Percentiles rank a stretch among this genome's conserved stretches.
These are phyloP conservation scores for Verticillium albo-atrum DNA, from an alignment of 2,329 filamentous ascomycete genomes.

Conservation along the genomic window DNA sequence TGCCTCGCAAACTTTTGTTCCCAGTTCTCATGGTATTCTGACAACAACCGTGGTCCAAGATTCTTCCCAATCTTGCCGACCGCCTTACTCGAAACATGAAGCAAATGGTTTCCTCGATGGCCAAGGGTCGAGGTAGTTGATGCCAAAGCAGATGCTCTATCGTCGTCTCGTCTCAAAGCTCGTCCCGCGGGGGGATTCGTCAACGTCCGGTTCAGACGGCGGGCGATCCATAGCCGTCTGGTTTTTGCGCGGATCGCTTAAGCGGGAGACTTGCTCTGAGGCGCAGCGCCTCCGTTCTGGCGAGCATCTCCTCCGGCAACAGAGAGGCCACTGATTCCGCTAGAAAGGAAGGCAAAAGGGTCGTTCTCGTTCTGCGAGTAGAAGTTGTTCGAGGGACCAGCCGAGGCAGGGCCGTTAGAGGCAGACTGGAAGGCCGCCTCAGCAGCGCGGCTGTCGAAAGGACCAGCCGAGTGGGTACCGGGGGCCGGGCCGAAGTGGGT, in stretches of 20 bases:
- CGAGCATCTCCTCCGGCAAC: constrained; percentile 63
- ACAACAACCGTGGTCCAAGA: constrained; percentile 27
- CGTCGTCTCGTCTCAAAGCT: constrained; percentile 36
- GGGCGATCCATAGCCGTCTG: constrained; percentile 1
- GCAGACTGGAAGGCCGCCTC: constrained; percentile 93
- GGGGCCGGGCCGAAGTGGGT: constrained; percentile 75
- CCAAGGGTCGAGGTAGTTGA: constrained; percentile 27
- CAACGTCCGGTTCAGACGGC: not conserved
- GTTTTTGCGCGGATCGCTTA: constrained; percentile 29
- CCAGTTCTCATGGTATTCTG: constrained; percentile 20
- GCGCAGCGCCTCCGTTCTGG: constrained; percentile 56
- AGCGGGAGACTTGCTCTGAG: constrained; percentile 56
- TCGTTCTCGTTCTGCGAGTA: constrained; percentile 64
- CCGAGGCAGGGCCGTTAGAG: constrained; percentile 73
- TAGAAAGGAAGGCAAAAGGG: constrained; percentile 75
- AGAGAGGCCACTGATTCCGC: constrained; percentile 66
- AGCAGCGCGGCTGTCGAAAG: constrained; percentile 88
- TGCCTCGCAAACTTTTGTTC: constrained; percentile 32
- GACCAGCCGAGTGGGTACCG: constrained; percentile 75
- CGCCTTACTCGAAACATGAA: constrained; percentile 26
- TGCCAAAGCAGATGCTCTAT: constrained; percentile 34
- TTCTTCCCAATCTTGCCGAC: constrained; percentile 37
- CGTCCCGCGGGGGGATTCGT: constrained; percentile 16
- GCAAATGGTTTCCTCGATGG: constrained; percentile 17
- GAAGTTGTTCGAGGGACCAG: constrained; percentile 69